Evolutionary conservation across 73 alveolate genomes (phyloP), one percentile per base, ranked within the genome.

Genomic region (Paramecium sonneborni): DNA sequence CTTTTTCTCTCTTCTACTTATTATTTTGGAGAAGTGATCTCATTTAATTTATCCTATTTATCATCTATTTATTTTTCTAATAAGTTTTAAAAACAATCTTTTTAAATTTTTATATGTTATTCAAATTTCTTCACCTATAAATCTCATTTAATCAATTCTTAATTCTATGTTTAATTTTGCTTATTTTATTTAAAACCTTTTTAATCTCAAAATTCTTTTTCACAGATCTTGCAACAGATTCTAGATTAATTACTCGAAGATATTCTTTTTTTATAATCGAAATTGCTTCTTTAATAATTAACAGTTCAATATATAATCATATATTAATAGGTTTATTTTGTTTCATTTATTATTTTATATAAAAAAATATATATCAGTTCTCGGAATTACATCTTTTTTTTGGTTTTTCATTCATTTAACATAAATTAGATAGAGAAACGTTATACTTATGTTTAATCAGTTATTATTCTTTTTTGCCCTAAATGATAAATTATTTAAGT

Each of bases 181-280:
- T 76, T 76, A 32, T 76, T 1, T 76, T 41, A 48, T 48, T 48
- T 48, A 48, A 48, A 48, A 48, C 67, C 28, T 48, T 48, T 62
- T 62, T 62, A 20, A 62, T 62, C 84, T 62, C 84, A 32, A 62
- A 62, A 62, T 62, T 62, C 44, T 62, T 62, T 62, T 62, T 62
- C 0, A 46, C 20, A 5, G 48, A 5, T n/a, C 39, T 62, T 30
- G 23, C 39, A 30, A 26, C 46, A 62, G 84, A 26, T 62, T 62
- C 24, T 7, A 24, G 39, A 2, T 62, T 62, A 32, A 62, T 62
- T 0, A 32, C 9, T 23, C 46, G 84, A 3, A 62, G 24, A 14
- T 62, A 26, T 62, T 62, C 84, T 62, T 62, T 62, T 44, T 0
- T 62, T 44, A 10, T 12, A 9, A 30, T 62, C 84, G 20, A 6